phyloP scores from a whole-genome alignment of 352 stramenopile species.

The Plasmopara viticola region DNA sequence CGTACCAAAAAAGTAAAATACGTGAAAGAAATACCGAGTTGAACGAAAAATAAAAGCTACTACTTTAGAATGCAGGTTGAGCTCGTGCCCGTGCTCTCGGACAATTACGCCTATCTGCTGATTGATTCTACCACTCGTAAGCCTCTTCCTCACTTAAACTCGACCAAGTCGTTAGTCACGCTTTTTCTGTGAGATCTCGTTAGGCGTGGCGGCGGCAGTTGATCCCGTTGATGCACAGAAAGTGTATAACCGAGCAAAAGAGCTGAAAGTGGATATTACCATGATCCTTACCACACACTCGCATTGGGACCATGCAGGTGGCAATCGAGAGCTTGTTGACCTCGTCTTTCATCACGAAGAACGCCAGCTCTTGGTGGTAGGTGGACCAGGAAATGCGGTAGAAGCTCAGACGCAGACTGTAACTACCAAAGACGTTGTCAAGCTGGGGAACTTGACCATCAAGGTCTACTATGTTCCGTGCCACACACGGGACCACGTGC shows the following conservation, averaged over 20 bases:
- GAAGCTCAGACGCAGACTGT: slow-evolving; percentile 54
- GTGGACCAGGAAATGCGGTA: slow-evolving; percentile 66
- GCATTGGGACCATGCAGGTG: slow-evolving; percentile 88
- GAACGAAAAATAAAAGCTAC: background rate
- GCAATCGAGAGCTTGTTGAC: slow-evolving; percentile 67
- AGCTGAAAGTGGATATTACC: slow-evolving; percentile 60
- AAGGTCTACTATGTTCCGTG: slow-evolving; percentile 84
- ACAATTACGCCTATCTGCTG: slow-evolving; percentile 91
- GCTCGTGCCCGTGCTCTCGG: slow-evolving; percentile 73
- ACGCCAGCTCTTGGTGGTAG: slow-evolving; percentile 58
- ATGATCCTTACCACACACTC: slow-evolving; percentile 89
- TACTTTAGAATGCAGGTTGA: slow-evolving; percentile 40
- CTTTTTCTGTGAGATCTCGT: background rate
- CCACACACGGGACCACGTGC: slow-evolving; percentile 88
- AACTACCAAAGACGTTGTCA: slow-evolving; percentile 51
- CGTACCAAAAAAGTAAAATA: no score
- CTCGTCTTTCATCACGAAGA: slow-evolving; percentile 33
- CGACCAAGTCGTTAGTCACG: background rate
- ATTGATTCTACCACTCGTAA: slow-evolving; percentile 48
- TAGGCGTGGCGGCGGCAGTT: slow-evolving; percentile 65
- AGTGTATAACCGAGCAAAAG: slow-evolving; percentile 57
- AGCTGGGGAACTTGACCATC: slow-evolving; percentile 52
- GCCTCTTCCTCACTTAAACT: slow-evolving; percentile 4
- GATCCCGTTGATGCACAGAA: slow-evolving; percentile 85
- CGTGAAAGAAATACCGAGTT: no score